Evolutionary conservation across 306 rosid genomes (phyloP).

Genomic region (Rosa persica): DNA sequence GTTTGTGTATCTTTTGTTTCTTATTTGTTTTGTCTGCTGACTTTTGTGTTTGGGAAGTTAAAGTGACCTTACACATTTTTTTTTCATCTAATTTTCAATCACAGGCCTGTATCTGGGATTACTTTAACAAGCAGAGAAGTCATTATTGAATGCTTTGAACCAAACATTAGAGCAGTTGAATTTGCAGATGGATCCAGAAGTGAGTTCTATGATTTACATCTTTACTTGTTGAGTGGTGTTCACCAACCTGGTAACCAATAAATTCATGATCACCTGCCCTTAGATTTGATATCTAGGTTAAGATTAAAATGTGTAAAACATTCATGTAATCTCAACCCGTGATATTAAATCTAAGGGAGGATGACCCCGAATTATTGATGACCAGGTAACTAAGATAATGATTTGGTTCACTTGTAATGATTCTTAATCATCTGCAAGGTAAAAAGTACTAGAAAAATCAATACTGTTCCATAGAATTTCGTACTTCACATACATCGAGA

Average conservation of each 20-base stretch:
- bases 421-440: neutral
- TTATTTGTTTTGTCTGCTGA: constrained; percentile 9
- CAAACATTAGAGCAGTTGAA: constrained; percentile 76
- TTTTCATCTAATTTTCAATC: constrained; percentile 21
- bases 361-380: constrained; percentile 21
- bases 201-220: constrained; percentile 39
- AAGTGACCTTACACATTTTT: constrained; percentile 13
- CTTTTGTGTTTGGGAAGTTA: constrained; percentile 2
- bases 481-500: neutral
- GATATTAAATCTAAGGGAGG: neutral
- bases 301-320: neutral
- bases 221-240: neutral
- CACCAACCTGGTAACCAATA: neutral
- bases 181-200: constrained; percentile 86
- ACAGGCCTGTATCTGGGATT: constrained; percentile 81
- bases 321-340: neutral
- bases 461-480: neutral
- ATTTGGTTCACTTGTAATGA: neutral
- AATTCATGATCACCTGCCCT: neutral
- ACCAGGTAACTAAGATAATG: neutral
- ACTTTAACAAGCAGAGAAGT: constrained; percentile 55
- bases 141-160: constrained; percentile 38
- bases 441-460: neutral
- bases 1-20: neutral
- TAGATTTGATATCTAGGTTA: neutral